Evolutionary conservation across 139 green algal species (phyloP), one percentile per base, ranked within the genome.

Genomic region (Chlamydomonas incerta): DNA sequence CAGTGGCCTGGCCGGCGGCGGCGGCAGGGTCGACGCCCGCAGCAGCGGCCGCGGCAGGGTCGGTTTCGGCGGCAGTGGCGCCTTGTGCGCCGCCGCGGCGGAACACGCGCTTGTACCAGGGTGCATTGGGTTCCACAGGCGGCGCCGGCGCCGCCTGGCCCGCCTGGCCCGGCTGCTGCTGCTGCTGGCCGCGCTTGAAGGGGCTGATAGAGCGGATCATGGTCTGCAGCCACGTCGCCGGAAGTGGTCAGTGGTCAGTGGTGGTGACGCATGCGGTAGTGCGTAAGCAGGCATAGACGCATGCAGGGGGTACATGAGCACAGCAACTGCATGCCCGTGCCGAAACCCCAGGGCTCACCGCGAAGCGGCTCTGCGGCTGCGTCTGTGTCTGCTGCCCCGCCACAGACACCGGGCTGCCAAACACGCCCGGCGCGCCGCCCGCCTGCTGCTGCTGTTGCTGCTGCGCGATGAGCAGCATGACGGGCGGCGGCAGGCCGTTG

Each of bases 71-170:
- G 58, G 33, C 24, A 57, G 24, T 5, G 26, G 33, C 8, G 72
- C 72, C 47, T 47, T 47, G 11, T 24, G 72, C 23, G n/a, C 21
- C 55, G 55, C 74, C 74, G 10, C 74, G 57, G 11, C 76, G 41
- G 10, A 46, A 83, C 63, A 83, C 34, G 29, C 77, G 77, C n/a
- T 83, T 83, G 77, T 83, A 83, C 77, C 77, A 83, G 31, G 77
- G 57, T 14, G 58, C 68, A 33, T 11, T 26, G 28, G 71, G 28
- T 24, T 60, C 41, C 41, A 50, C 41, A 11, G 71, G 69, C 18
- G 69, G 69, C 69, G 69, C 35, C 9, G 29, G 3, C 21, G 63
- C 14, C 63, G 63, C 21, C 63, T 69, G 63, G 14, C 29, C 18
- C 50, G 52, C 34, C 10, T 13, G 33, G 23, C 26, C 55, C 57